These are phyloP conservation scores for Ensete ventricosum DNA, from an alignment of 176 grass and related monocot genomes.

Conservation along the genomic window DNA sequence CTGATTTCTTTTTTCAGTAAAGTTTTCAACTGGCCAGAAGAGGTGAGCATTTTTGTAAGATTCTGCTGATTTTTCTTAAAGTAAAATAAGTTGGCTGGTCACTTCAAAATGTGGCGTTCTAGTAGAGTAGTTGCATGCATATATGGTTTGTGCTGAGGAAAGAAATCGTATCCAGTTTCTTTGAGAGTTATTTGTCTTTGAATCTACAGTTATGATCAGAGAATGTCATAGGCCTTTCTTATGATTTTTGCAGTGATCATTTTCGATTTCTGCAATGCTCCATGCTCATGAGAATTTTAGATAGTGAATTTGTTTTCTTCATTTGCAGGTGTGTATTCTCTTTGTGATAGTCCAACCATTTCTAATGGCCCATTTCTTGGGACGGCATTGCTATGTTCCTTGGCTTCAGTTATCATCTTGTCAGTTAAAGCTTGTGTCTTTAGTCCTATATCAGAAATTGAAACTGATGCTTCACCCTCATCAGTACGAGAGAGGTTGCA, in stretches of 20 bases:
- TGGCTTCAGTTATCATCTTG: constrained; percentile 66
- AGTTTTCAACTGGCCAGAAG: no score
- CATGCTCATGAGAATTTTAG: not conserved
- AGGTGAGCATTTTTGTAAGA: no score
- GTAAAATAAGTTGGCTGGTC: not conserved
- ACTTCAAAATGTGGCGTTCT: not conserved
- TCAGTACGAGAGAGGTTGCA: constrained; percentile 46
- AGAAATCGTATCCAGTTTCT: no score
- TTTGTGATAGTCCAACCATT: constrained; percentile 53
- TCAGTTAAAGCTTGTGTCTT: constrained; percentile 70
- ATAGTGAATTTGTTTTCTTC: constrained; percentile 17
- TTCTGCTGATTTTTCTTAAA: no score
- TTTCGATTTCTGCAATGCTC: not conserved
- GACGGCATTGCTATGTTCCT: constrained; percentile 53
- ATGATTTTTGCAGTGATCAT: not conserved
- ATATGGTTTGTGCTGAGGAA: no score
- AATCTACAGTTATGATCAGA: no score
- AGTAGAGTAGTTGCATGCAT: no score
- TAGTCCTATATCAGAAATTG: constrained; percentile 49
- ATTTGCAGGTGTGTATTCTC: constrained; percentile 63
- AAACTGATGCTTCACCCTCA: constrained; percentile 59
- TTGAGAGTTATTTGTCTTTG: no score
- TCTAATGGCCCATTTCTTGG: constrained; percentile 78
- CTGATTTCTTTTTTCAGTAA: no score
- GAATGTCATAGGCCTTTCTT: not conserved